phyloP scores from a whole-genome alignment of 1,139 yeast genomes.

The Suzukiozyma palmioleophila region DNA sequence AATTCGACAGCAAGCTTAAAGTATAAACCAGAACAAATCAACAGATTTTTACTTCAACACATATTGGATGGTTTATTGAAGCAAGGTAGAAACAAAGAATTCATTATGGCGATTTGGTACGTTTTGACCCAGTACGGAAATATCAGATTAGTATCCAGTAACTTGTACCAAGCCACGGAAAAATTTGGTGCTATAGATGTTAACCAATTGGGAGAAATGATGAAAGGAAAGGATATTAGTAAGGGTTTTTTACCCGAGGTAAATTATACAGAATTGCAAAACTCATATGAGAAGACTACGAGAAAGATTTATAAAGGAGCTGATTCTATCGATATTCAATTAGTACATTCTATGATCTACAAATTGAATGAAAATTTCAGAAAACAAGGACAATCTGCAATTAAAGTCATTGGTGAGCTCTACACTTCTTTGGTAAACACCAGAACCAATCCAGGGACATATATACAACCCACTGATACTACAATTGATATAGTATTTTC shows the following conservation, averaged over 20 bases:
- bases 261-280: not conserved
- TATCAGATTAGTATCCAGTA: constrained; percentile 6
- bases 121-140: constrained; percentile 35
- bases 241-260: not conserved
- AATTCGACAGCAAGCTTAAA: not conserved
- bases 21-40: constrained; percentile 12
- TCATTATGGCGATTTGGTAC: constrained; percentile 27
- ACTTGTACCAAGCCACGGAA: not conserved
- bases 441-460: constrained; percentile 13
- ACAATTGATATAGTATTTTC: constrained; percentile 29
- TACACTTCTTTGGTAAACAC: constrained; percentile 19
- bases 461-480: constrained; percentile 19
- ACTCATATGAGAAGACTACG: not conserved
- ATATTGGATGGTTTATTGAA: constrained; percentile 29
- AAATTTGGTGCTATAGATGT: not conserved
- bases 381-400: constrained; percentile 16
- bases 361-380: constrained; percentile 25
- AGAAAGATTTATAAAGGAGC: constrained; percentile 5
- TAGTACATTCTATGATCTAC: constrained; percentile 15
- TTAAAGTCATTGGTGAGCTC: constrained; percentile 20
- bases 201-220: not conserved
- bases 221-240: not conserved
- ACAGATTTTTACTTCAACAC: constrained; percentile 29
- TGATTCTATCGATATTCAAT: constrained; percentile 16
- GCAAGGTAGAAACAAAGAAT: constrained; percentile 30